Evolutionary conservation across 352 stramenopile species (phyloP).

Genomic region (Globisporangium mamillatum): DNA sequence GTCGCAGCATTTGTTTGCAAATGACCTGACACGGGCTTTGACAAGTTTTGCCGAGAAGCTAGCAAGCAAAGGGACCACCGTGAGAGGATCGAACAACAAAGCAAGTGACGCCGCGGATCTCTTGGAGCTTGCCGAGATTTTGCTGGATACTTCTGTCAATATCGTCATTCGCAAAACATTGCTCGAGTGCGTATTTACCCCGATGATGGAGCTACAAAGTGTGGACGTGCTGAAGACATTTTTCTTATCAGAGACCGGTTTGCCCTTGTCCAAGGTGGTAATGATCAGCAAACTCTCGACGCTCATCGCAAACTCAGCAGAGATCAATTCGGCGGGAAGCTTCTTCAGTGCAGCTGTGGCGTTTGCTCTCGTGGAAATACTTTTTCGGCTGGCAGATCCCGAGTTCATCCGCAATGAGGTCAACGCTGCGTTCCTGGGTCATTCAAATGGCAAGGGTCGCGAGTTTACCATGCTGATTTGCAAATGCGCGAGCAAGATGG

Average conservation of each 20-base stretch:
- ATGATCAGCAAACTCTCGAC: constrained; percentile 52
- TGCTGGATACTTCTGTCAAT: constrained; percentile 41
- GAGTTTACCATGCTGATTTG: constrained; percentile 86
- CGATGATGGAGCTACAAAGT: constrained; percentile 43
- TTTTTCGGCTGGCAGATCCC: constrained; percentile 61
- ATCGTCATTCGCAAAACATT: constrained; percentile 39
- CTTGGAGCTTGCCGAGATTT: constrained; percentile 32
- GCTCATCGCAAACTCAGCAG: constrained; percentile 51
- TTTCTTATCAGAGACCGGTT: constrained; percentile 35
- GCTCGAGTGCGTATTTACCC: constrained; percentile 47
- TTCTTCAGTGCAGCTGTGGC: constrained; percentile 55
- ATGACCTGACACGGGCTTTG: constrained; percentile 50
- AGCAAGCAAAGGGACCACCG: constrained; percentile 8
- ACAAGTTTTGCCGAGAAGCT: constrained; percentile 32
- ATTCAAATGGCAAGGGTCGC: constrained; percentile 66
- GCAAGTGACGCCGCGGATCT: constrained; percentile 20
- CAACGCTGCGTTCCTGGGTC: constrained; percentile 68
- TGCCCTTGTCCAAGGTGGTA: constrained; percentile 21
- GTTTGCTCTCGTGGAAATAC: constrained; percentile 60
- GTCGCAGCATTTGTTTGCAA: constrained; percentile 45
- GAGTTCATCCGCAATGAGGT: constrained; percentile 65
- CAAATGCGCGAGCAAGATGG: constrained; percentile 78
- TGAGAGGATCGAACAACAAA: not conserved
- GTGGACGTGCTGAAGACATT: constrained; percentile 34
- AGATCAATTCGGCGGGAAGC: constrained; percentile 29